Evolutionary conservation across 2,329 filamentous ascomycete species (phyloP).

Genomic region (Diaporthe aspalathi): DNA sequence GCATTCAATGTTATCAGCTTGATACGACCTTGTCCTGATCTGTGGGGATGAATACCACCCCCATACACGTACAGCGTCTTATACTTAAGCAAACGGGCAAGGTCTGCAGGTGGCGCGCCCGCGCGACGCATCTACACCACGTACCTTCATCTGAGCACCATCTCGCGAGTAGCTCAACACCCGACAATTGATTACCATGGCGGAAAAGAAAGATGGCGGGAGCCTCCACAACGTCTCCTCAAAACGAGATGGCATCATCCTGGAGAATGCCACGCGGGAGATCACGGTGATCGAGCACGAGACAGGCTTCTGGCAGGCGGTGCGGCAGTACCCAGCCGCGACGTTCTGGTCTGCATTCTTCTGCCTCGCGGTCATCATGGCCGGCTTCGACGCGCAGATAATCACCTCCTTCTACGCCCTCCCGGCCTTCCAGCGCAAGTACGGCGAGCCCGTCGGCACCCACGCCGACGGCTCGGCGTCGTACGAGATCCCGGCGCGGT

Average conservation of each 20-base stretch:
- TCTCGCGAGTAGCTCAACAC: neutral
- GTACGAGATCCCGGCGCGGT: slow-evolving; percentile 50
- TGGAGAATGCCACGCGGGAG: slow-evolving; percentile 9
- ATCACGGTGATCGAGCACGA: slow-evolving; percentile 26
- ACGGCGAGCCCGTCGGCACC: slow-evolving; percentile 46
- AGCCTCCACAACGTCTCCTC: neutral
- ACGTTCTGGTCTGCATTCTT: slow-evolving; percentile 40
- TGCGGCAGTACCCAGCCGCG: slow-evolving; percentile 25
- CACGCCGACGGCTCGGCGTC: slow-evolving; percentile 43
- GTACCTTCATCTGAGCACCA: neutral
- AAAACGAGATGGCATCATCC: neutral
- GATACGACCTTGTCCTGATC: neutral
- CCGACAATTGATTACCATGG: neutral
- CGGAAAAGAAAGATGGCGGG: neutral
- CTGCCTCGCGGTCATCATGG: slow-evolving; percentile 40
- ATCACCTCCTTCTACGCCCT: slow-evolving; percentile 51
- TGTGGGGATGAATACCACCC: neutral
- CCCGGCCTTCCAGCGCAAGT: slow-evolving; percentile 46
- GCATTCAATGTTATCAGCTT: neutral
- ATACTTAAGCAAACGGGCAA: neutral
- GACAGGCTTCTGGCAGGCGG: slow-evolving; percentile 20
- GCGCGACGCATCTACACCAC: neutral
- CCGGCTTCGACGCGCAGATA: slow-evolving; percentile 49
- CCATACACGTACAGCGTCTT: neutral
- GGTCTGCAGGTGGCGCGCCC: neutral